Base-by-base conservation (phyloP, 1,284 basidiomycete species). In the Pseudozyma tsukubaensis region DNA sequence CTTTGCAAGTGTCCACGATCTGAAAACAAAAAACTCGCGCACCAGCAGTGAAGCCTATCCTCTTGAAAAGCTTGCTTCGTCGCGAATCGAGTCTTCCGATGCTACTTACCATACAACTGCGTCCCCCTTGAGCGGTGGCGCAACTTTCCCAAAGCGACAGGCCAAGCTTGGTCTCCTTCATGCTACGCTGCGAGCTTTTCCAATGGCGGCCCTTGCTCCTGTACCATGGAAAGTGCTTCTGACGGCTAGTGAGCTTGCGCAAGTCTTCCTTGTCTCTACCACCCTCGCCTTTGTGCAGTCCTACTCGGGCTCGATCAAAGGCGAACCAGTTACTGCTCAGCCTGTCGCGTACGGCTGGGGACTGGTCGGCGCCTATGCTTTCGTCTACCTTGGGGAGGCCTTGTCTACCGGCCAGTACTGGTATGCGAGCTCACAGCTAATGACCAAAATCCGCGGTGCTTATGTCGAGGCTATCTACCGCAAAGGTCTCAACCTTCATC, bases 301-400 rank as follows among this genome's bases (percentile, higher is more conserved):
- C 3, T 78, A 72, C 49, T 59, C 56, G 3, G 42, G 37, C 10
- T 14, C 54, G 8, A 14, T 43, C 8, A 53, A 53, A 12, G 58
- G 44, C 21, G 64, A 69, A 29, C 14, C 65, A 9, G 49, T 45
- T 29, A 34, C 58, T 8, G 58, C 60, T 2, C 68, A 77, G 37
- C 77, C 81, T 11, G 63, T 65, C 12, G 73, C 57, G 19, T 71
- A 74, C 29, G 81, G 81, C 6, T 83, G 80, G 80, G 76, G 76
- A 12, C 64, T 83, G 10, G 80, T 78, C 2, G 81, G 77, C 11
- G 81, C 81, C 1, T 83, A 74, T 52, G 80, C 61, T 12, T 75
- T 80, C 10, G 51, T 79, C 50, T 82, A 76, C 58, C 66, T 76
- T 21, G 70, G 73, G 14, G 62, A 67, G n/a, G 64, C 79, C 1